Evolutionary conservation across 768 basidiomycete genomes (phyloP), one percentile per base, ranked within the genome.

Genomic region (Imleria badia): DNA sequence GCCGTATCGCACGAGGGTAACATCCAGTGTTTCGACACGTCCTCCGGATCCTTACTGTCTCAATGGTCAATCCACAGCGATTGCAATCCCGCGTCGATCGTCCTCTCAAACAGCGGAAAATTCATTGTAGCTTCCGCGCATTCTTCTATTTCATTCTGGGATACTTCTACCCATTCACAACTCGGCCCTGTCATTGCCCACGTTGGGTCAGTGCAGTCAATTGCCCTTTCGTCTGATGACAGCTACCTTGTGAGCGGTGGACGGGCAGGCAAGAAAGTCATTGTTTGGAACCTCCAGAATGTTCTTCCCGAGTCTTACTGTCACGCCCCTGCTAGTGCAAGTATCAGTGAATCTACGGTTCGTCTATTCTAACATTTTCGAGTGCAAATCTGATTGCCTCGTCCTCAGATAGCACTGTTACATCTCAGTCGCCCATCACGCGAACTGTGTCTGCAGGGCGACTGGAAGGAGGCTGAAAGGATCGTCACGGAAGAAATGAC

Each of bases 101-200:
- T 20, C 29, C n/a, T 61, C 11, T 55, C 60, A 17, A 50, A 41
- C 14, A 56, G 19, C 5, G 54, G 50, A 30, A 61, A 60, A 2
- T 61, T 60, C 36, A 48, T 60, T 19, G 54, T n/a, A 26, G 54
- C 48, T 35, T 52, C 60, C 2, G 54, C 60, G 6, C 45, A 22
- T 19, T 44, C 36, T 6, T 52, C 45, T 1, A 51, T 61, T 30
- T 61, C 58, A 13, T 56, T 61, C 19, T 61, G 60, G 58, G 60
- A 61, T 19, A 41, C 51, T 3, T 56, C 54, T 17, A 56, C 48
- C 30, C 42, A 42, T 5, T 31, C 34, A 2, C 58, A 60, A 30
- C 35, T 61, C 1, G 60, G 60, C 33, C 36, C 54, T n/a, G 20
- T 51, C 22, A n/a, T 61, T 14, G 1, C 54, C 9, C 58, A 53